A percentile compares a stretch with the other conserved stretches of the same genome.
phyloP scores from a whole-genome alignment of 2,329 filamentous ascomycete genomes.

The Penicillium polonicum region DNA sequence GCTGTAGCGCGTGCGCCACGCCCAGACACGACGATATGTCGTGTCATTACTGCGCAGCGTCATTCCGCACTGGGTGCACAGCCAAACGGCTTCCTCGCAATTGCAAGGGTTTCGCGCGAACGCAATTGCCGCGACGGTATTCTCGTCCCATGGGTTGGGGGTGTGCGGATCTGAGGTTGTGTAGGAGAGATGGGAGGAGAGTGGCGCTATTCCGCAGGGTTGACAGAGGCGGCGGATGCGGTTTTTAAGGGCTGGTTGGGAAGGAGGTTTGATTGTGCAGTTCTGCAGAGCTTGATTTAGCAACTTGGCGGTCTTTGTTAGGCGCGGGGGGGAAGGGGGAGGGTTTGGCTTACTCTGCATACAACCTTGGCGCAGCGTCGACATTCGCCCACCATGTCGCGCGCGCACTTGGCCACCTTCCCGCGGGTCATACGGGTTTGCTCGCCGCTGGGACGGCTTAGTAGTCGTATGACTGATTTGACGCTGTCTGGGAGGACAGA shows the following conservation, averaged over 20 bases:
- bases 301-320: background rate
- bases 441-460: slow-evolving; percentile 31
- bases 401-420: slow-evolving; percentile 75
- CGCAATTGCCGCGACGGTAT: slow-evolving; percentile 37
- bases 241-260: slow-evolving; percentile 63
- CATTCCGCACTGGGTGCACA: slow-evolving; percentile 80
- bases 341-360: slow-evolving; percentile 67
- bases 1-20: slow-evolving; percentile 82
- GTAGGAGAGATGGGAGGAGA: slow-evolving; percentile 43
- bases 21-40: slow-evolving; percentile 70
- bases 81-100: slow-evolving; percentile 65
- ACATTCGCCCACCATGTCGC: slow-evolving; percentile 83
- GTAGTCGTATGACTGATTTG: slow-evolving; percentile 31
- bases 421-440: slow-evolving; percentile 54
- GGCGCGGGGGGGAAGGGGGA: slow-evolving; percentile 4
- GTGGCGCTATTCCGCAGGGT: slow-evolving; percentile 69
- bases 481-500: slow-evolving; percentile 32
- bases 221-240: slow-evolving; percentile 80
- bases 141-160: slow-evolving; percentile 8
- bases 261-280: slow-evolving; percentile 80
- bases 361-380: slow-evolving; percentile 73
- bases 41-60: slow-evolving; percentile 60
- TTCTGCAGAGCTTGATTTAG: slow-evolving; percentile 58
- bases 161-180: slow-evolving; percentile 34
- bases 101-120: slow-evolving; percentile 59